Conservation (phyloP, 2,329 filamentous ascomycete species). For the Waltergamsia citrina region DNA sequence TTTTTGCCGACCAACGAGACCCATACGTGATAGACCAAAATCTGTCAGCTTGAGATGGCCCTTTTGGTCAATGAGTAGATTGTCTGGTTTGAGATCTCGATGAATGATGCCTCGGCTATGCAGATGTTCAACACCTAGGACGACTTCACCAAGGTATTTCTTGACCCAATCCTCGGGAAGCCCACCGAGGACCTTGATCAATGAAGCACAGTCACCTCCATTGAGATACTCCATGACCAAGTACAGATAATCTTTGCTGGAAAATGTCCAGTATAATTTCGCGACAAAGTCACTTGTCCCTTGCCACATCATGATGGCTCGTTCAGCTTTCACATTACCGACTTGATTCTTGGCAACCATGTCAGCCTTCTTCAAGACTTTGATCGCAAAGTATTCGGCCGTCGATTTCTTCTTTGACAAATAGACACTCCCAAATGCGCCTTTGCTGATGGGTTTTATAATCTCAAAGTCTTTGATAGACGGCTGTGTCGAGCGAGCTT, state of each 20-base stretch:
- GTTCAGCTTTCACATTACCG: slow-evolving; percentile 96
- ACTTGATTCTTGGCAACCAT: slow-evolving; percentile 99
- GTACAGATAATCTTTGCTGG: slow-evolving; percentile 97
- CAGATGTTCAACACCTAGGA: slow-evolving; percentile 92
- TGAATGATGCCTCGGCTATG: slow-evolving; percentile 94
- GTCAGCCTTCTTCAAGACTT: slow-evolving; percentile 97
- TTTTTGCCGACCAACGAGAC: slow-evolving; percentile 91
- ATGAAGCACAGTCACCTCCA: slow-evolving; percentile 89
- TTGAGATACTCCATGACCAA: slow-evolving; percentile 99
- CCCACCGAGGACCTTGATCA: slow-evolving; percentile 89
- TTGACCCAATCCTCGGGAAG: slow-evolving; percentile 96
- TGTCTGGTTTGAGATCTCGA: slow-evolving; percentile 93
- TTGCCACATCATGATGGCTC: slow-evolving; percentile 99
- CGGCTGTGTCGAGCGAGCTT: slow-evolving; percentile 79
- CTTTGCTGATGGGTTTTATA: slow-evolving; percentile 98
- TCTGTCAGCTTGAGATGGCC: slow-evolving; percentile 96
- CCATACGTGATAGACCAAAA: slow-evolving; percentile 95
- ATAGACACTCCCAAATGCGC: slow-evolving; percentile 96
- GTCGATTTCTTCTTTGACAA: slow-evolving; percentile 98
- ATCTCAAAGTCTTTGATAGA: slow-evolving; percentile 99
- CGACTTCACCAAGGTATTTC: slow-evolving; percentile 93
- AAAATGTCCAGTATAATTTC: slow-evolving; percentile 99
- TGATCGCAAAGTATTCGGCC: slow-evolving; percentile 97
- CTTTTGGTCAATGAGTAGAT: slow-evolving; percentile 91
- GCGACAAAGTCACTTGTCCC: slow-evolving; percentile 98